These are phyloP conservation scores for Pyropia haitanensis DNA, from an alignment of 23 red algal genomes.

Conservation along the genomic window DNA sequence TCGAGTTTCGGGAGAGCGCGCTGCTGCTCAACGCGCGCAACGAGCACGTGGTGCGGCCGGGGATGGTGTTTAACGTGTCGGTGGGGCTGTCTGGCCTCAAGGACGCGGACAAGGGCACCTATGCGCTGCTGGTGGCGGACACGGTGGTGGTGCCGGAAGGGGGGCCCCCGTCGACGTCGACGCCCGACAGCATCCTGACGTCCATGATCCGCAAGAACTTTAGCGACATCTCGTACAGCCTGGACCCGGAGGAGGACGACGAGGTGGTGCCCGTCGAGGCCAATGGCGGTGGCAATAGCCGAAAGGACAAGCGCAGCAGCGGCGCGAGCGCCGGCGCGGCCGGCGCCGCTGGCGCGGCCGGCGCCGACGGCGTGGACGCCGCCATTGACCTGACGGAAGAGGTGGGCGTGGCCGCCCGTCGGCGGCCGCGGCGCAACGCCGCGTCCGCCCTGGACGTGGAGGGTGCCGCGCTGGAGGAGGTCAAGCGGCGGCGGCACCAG, in stretches of 20 bases:
- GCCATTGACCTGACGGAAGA: constrained; percentile 29
- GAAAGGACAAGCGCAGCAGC: background rate
- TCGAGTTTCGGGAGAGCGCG: constrained; percentile 89
- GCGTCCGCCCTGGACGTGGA: constrained; percentile 1
- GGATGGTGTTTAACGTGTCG: constrained; percentile 86
- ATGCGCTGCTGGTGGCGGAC: constrained; percentile 77
- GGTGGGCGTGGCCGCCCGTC: background rate
- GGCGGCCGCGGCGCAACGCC: background rate
- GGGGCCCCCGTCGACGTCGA: background rate
- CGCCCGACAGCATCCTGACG: constrained; percentile 39
- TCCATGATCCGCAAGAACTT: constrained; percentile 43
- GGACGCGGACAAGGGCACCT: constrained; percentile 68
- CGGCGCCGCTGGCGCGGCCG: constrained; percentile 11
- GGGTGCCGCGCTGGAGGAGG: constrained; percentile 35
- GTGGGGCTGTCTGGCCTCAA: constrained; percentile 65
- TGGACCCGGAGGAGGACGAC: constrained; percentile 58
- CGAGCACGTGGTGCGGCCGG: constrained; percentile 55
- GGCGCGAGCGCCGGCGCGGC: constrained; percentile 19
- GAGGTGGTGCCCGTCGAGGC: constrained; percentile 31
- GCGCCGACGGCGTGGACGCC: constrained; percentile 14
- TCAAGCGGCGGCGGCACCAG: constrained; percentile 72
- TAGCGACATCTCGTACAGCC: constrained; percentile 65
- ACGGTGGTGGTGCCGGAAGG: constrained; percentile 64
- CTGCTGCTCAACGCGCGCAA: constrained; percentile 80
- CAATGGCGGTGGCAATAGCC: background rate